Conservation (phyloP, 2,329 filamentous ascomycete species). For the Diaporthe destruens region DNA sequence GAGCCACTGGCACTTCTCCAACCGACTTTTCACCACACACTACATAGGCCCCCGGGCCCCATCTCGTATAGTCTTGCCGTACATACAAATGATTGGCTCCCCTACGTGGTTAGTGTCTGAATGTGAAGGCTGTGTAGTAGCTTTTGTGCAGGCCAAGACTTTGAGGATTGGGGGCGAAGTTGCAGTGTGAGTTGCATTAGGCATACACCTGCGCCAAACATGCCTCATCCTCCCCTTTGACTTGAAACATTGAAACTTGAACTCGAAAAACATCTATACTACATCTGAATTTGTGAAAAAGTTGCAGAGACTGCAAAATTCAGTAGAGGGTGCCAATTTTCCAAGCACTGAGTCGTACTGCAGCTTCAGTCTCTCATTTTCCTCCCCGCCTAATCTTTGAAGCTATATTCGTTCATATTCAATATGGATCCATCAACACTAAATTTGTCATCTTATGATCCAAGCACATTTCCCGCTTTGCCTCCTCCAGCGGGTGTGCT, state of each 20-base stretch:
- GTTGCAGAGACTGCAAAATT: not conserved
- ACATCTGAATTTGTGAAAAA: no score
- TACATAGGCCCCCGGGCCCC: not conserved
- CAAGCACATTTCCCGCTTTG: conserved; percentile 9
- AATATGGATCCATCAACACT: not conserved
- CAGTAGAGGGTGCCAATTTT: not conserved
- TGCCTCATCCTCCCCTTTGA: no score
- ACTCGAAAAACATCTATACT: not conserved
- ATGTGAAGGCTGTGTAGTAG: not conserved
- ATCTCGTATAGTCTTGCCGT: not conserved
- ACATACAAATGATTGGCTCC: not conserved
- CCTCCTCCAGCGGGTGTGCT: conserved; percentile 18
- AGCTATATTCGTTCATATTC: not conserved
- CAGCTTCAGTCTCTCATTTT: not conserved
- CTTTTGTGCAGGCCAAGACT: not conserved
- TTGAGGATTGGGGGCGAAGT: not conserved
- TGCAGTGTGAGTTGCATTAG: not conserved
- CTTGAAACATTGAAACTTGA: not conserved
- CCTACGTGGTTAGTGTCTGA: not conserved
- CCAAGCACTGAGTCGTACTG: not conserved
- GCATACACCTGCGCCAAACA: not conserved
- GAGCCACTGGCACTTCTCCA: not conserved
- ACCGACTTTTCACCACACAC: no score
- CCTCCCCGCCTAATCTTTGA: not conserved
- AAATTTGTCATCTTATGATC: conserved; percentile 4